Percentiles rank a stretch among this genome's conserved stretches.
Evolutionary conservation across 1,284 basidiomycete genomes (phyloP).

Genomic region (Coniferiporia weirii): DNA sequence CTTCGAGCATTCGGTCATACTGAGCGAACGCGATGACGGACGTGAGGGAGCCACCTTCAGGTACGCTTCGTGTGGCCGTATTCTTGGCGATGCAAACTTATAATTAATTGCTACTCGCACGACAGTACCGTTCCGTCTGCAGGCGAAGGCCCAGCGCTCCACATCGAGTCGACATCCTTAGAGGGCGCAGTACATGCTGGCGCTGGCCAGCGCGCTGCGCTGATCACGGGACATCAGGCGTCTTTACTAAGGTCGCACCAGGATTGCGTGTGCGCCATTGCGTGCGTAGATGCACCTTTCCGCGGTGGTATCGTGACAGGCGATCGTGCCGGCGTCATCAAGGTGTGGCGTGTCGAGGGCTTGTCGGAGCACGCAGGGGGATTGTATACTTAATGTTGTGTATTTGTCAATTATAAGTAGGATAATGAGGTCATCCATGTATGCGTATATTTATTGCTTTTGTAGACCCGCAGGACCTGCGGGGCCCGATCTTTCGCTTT

Average conservation of each 20-base stretch:
- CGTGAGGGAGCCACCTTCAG: conserved; percentile 64
- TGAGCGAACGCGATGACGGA: conserved; percentile 68
- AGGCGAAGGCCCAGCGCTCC: neutral
- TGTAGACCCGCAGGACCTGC: too few species aligned
- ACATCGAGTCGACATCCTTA: conserved; percentile 64
- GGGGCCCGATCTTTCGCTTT: too few species aligned
- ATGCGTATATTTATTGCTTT: too few species aligned
- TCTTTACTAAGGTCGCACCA: conserved; percentile 74
- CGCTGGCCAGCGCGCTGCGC: conserved; percentile 67
- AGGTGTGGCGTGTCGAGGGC: conserved; percentile 74
- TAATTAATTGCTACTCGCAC: neutral
- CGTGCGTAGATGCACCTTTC: conserved; percentile 83
- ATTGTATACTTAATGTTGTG: conserved; percentile 1
- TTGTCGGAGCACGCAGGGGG: conserved; percentile 28
- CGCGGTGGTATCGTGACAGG: conserved; percentile 82
- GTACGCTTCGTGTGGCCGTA: conserved; percentile 33
- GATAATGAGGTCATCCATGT: too few species aligned
- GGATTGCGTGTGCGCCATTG: conserved; percentile 77
- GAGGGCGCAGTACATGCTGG: conserved; percentile 44
- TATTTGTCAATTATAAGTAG: too few species aligned
- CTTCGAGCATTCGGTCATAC: conserved; percentile 64
- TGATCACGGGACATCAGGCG: conserved; percentile 78
- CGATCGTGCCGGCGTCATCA: conserved; percentile 75
- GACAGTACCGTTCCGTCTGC: neutral
- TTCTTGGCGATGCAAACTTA: neutral